Base-by-base conservation (phyloP, 2,329 filamentous ascomycete species). In the Paecilomyces sp. region DNA sequence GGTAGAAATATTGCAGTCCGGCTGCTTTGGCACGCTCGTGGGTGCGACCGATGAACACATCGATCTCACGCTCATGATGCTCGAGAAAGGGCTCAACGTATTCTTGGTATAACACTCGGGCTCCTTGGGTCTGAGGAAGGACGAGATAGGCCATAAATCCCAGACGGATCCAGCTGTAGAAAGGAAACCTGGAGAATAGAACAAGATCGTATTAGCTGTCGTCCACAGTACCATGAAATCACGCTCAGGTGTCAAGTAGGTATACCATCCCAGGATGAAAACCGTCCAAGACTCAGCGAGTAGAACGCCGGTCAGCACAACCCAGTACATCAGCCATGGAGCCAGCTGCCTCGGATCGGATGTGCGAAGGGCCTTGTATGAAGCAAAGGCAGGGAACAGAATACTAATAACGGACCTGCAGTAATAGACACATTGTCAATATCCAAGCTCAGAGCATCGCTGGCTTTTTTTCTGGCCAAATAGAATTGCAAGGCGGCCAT, bases 311-410 rank as follows among this genome's bases (percentile, higher is more conserved):
- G 90, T 90, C 65, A 97, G 85, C 25, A 96, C 91, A 62, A 96
- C 91, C 89, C 93, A 99, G 83, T 97, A 99, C 89, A 97, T 97
- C 66, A 97, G 85, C 94, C 94, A 99, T 87, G 93, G 93, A 64
- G 91, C 91, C 61, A 97, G 83, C 72, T 95, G 87, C 41, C 91
- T 88, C 1, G 92, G 92, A 75, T 97, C 91, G 57, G 89, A 89
- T 15, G 91, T 92, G 78, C 94, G 93, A 71, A 99, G 88, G 55
- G 94, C 93, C 82, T 97, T 97, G 84, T 97, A 97, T 64, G 93
- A 96, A 66, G 93, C 92, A 79, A 96, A 97, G 64, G 97, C 86
- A 57, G 94, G 94, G 74, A 97, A 95, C 72, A 97, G 86, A 72
- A 96, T 92, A 59, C 92, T 95, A 61, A 90, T 87, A 73, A 93